phyloP scores from a whole-genome alignment of 2,329 filamentous ascomycete genomes.

The Pseudodiploospora longispora region DNA sequence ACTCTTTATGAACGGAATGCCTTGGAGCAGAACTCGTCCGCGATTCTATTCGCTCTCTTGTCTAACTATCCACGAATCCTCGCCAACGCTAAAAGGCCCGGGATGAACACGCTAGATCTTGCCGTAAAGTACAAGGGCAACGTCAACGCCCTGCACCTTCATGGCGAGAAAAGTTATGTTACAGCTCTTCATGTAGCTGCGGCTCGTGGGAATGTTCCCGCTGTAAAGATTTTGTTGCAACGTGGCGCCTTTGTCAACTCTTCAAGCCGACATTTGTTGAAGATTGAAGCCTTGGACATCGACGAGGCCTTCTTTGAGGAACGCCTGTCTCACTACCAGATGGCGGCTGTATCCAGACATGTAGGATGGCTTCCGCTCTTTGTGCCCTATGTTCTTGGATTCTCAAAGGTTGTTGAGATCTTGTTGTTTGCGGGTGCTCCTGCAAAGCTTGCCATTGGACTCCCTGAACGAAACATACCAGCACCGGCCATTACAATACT shows the following conservation, averaged over 20 bases:
- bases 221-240: background rate
- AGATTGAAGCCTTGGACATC: background rate
- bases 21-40: background rate
- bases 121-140: background rate
- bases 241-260: background rate
- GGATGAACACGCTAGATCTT: background rate
- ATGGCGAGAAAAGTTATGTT: background rate
- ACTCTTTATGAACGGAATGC: background rate
- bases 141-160: background rate
- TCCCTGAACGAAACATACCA: background rate
- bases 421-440: background rate
- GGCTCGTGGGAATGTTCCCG: background rate
- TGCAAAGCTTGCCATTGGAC: background rate
- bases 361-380: slow-evolving; percentile 2
- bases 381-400: slow-evolving; percentile 1
- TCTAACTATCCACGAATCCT: background rate
- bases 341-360: background rate
- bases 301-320: background rate
- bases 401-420: background rate
- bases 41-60: background rate
- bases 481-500: slow-evolving; percentile 1
- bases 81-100: too few relatives aligned
- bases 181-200: background rate
- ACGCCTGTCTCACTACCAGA: background rate
- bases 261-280: background rate